Evolutionary conservation across 2,329 filamentous ascomycete genomes (phyloP).

Genomic region (Sporothrix curviconia): DNA sequence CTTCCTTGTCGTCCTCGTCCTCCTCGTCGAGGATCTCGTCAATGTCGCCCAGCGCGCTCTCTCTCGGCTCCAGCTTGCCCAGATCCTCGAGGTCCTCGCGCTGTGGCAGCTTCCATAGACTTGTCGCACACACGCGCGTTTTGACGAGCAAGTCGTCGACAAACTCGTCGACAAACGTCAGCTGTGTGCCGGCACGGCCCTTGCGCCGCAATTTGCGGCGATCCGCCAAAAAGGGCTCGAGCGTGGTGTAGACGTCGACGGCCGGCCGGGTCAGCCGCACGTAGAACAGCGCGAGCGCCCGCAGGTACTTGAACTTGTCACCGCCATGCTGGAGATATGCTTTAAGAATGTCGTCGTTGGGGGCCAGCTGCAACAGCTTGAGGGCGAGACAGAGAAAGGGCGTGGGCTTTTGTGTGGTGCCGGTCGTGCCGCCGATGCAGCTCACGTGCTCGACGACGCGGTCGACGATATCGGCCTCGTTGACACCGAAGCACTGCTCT

Average conservation of each 20-base stretch:
- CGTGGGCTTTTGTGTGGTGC: conserved; percentile 75
- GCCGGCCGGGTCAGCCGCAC: conserved; percentile 79
- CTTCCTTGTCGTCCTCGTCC: conserved; percentile 36
- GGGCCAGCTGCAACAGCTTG: conserved; percentile 85
- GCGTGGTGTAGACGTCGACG: conserved; percentile 67
- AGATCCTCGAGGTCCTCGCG: conserved; percentile 80
- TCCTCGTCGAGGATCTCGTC: conserved; percentile 63
- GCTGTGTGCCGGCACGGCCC: conserved; percentile 62
- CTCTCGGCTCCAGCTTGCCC: conserved; percentile 76
- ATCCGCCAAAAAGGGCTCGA: conserved; percentile 81
- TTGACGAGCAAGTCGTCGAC: conserved; percentile 86
- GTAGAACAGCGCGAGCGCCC: conserved; percentile 87
- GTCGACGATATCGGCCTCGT: conserved; percentile 76
- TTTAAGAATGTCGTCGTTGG: conserved; percentile 67
- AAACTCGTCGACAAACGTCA: conserved; percentile 87
- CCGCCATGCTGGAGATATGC: conserved; percentile 75
- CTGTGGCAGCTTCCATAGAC: conserved; percentile 82
- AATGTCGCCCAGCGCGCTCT: conserved; percentile 75
- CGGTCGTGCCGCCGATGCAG: conserved; percentile 84
- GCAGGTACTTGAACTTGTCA: conserved; percentile 76
- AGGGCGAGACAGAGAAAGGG: conserved; percentile 92
- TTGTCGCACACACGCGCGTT: conserved; percentile 85
- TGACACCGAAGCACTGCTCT: conserved; percentile 95
- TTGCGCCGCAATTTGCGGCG: conserved; percentile 74
- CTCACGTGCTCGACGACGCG: conserved; percentile 76